These are phyloP conservation scores for Leishmania aethiopica DNA, from an alignment of 208 protist species.

Conservation along the genomic window DNA sequence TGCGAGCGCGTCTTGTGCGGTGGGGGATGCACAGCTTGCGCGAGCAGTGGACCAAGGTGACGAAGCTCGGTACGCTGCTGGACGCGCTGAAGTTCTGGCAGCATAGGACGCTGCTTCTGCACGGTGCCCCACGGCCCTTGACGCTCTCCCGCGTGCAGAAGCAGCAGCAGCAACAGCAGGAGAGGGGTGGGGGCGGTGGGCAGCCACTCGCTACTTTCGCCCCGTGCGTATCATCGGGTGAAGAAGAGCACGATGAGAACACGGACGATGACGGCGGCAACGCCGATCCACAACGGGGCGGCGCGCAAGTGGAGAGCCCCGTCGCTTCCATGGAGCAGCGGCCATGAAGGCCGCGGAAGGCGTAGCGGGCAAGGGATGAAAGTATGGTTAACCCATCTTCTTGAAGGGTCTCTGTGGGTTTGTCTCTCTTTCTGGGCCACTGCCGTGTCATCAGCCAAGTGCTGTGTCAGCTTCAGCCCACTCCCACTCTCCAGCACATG, in stretches of 20 bases:
- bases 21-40: conserved; percentile 67
- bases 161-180: conserved; percentile 15
- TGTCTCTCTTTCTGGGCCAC: background rate
- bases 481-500: background rate
- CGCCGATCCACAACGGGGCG: background rate
- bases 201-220: conserved; percentile 7
- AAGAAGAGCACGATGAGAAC: conserved; percentile 16
- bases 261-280: background rate
- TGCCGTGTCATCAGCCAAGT: background rate
- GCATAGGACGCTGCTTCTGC: conserved; percentile 30
- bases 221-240: conserved; percentile 23
- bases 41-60: conserved; percentile 84
- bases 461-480: background rate
- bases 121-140: conserved; percentile 34
- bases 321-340: background rate
- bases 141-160: conserved; percentile 36
- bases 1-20: conserved; percentile 36
- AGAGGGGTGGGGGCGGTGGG: background rate
- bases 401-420: background rate
- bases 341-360: background rate
- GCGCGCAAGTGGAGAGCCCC: background rate
- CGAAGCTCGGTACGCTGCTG: conserved; percentile 64
- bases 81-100: conserved; percentile 50
- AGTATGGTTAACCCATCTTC: background rate
- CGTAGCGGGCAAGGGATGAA: background rate